These are phyloP conservation scores for Kwoniella sp. DNA, from an alignment of 768 basidiomycete genomes.

Conservation along the genomic window DNA sequence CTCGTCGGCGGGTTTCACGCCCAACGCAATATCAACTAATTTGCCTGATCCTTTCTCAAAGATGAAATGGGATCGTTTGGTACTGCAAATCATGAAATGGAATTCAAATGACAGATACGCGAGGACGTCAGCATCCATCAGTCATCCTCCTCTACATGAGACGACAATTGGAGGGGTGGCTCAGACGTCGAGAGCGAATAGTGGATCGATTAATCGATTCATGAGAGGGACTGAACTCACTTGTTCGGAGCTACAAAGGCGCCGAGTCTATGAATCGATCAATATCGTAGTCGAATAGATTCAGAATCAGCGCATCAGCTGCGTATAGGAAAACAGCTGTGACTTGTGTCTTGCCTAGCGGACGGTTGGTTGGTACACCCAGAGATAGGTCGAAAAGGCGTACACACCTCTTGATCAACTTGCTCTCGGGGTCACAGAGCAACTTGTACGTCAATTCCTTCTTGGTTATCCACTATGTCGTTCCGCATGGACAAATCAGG, in stretches of 20 bases:
- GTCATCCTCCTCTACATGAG: no score
- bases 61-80: conserved; percentile 89
- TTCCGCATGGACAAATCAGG: not conserved
- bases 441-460: conserved; percentile 82
- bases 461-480: conserved; percentile 58
- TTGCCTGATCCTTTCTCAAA: conserved; percentile 84
- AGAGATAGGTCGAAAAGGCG: not conserved
- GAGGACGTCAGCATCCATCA: no score
- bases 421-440: conserved; percentile 82
- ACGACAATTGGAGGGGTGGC: no score
- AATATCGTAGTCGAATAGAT: not conserved
- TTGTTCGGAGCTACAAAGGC: conserved; percentile 68
- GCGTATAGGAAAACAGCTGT: no score
- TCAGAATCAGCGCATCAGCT: no score
- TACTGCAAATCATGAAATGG: no score
- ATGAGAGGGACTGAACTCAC: no score
- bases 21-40: conserved; percentile 77
- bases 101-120: no score
- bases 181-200: no score
- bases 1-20: conserved; percentile 81
- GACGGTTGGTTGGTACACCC: no score
- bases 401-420: conserved; percentile 63
- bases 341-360: no score
- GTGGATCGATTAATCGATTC: no score
- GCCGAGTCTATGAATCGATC: conserved; percentile 61